A percentile compares a stretch with the other conserved stretches of the same genome.
Conservation (phyloP, 177 flowering plant species). For the Viscum album region DNA sequence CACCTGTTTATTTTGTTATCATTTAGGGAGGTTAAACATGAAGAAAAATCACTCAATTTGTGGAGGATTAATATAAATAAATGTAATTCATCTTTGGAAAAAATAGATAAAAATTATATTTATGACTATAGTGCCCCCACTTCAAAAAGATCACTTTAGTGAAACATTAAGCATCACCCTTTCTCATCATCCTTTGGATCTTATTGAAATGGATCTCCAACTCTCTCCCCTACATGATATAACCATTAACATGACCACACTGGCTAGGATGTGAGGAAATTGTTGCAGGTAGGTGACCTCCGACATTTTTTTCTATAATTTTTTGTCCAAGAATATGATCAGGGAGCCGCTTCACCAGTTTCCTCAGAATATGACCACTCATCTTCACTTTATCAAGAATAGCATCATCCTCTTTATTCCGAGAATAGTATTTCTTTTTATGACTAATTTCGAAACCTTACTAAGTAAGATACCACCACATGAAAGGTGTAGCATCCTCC, state of each 20-base stretch:
- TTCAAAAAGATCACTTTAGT: too few species aligned
- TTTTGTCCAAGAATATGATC: conserved; percentile 49
- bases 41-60: too few species aligned
- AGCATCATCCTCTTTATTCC: conserved; percentile 41
- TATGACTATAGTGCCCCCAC: too few species aligned
- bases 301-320: conserved; percentile 61
- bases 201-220: not conserved
- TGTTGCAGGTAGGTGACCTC: conserved; percentile 57
- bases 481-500: conserved; percentile 47
- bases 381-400: conserved; percentile 55
- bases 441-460: conserved; percentile 45
- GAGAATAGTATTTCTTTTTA: conserved; percentile 37
- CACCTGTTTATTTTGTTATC: too few species aligned
- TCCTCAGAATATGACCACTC: conserved; percentile 49
- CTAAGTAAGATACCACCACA: conserved; percentile 46
- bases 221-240: conserved; percentile 12
- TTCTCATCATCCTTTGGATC: conserved; percentile 1
- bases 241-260: conserved; percentile 89
- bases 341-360: conserved; percentile 45
- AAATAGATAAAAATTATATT: too few species aligned
- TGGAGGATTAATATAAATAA: too few species aligned
- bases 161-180: not conserved
- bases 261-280: conserved; percentile 83
- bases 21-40: too few species aligned
- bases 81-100: too few species aligned